Conservation (phyloP, 306 rosid genomes). For the Prunus fruticosa region DNA sequence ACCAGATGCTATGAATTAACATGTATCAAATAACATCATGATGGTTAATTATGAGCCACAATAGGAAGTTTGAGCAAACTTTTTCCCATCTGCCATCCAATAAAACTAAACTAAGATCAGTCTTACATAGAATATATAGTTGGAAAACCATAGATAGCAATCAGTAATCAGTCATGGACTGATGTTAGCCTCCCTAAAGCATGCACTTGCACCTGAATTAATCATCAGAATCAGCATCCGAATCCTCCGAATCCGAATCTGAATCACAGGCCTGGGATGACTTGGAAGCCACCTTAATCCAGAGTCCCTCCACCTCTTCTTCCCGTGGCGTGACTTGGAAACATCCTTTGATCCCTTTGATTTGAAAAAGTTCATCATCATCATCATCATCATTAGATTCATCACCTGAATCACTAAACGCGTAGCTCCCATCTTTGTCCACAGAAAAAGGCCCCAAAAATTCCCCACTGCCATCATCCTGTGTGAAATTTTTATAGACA, state of each 20-base stretch:
- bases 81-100: not conserved
- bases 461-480: not conserved
- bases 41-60: not conserved
- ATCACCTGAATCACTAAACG: not conserved
- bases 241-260: not conserved
- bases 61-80: not conserved
- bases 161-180: too few species aligned
- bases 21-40: not conserved
- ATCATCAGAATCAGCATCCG: not conserved
- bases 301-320: not conserved
- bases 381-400: not conserved
- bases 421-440: not conserved
- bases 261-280: not conserved
- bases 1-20: not conserved
- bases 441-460: not conserved
- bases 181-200: not conserved
- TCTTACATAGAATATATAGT: not conserved
- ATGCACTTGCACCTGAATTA: not conserved
- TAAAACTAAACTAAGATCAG: not conserved
- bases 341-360: not conserved
- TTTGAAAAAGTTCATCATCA: not conserved
- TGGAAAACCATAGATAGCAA: not conserved
- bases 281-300: not conserved
- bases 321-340: not conserved
- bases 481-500: not conserved